Base-by-base conservation (phyloP, 257 asterid species). In the Striga asiatica region DNA sequence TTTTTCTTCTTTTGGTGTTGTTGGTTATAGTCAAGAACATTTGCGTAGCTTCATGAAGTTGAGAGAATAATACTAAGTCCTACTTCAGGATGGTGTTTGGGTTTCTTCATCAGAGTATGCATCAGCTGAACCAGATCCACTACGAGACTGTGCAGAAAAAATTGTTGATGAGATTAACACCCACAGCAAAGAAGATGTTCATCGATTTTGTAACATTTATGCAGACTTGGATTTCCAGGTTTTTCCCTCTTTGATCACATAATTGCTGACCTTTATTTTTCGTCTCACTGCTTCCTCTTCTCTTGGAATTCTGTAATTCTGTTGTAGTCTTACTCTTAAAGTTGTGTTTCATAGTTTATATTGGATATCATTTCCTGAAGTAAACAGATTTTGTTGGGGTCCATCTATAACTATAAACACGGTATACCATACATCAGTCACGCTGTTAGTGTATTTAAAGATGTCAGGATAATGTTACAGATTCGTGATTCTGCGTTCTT, bases 41-140 rank as follows among this genome's bases (percentile, higher is more conserved):
- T 32, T 22, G 57, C 27, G 25, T 37, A 9, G 55, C n/a, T 71
- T 24, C 50, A 23, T 59, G 66, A 51, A 58, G 39, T 17, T 54
- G 47, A 39, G 54, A 55, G 34, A 65, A 16, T 65, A 24, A 27
- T 55, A 41, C 17, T 14, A 5, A 49, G 25, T 10, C 51, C 62
- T 10, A 41, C 55, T 71, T 48, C 76, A 87, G 96, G 94, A 71
- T 66, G 95, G 92, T 37, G 69, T 78, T 61, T 86, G 96, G 95
- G 81, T 84, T 39, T 66, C 66, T 37, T 68, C 94, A 2, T 68
- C 66, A 2, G 94, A 82, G 19, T 91, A 91, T 70, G 79, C 79
- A 45, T 65, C 76, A 42, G 96, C 95, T 18, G 89, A 69, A 62
- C 95, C 98, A 4, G 98, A 91, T 68, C 96, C 98, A 13, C 96